Base-by-base conservation (phyloP, 371 early-diverging fungal species). In the Apophysomyces variabilis region DNA sequence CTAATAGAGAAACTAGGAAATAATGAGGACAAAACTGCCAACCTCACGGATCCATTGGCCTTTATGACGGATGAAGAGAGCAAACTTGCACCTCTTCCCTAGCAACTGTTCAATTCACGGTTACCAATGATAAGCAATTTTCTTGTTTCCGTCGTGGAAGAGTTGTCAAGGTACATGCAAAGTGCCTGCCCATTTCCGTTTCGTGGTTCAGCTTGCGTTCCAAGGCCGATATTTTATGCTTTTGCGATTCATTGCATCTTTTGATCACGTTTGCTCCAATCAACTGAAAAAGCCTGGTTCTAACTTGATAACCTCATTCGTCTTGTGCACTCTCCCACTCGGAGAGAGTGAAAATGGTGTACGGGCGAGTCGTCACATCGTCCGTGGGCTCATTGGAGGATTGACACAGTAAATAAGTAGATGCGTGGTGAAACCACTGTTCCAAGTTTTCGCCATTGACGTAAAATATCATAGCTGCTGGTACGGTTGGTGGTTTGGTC, bases 341-440 rank as follows among this genome's bases (percentile, higher is more conserved):
- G 60, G 69, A 57, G 45, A 65, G 69, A 46, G 69, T 61, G 64
- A 56, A 65, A 37, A 69, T 62, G 32, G 58, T 65, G 39, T 69
- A 65, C 57, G 62, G 62, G n/a, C 65, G 47, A 46, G 58, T 38
- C 16, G 50, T 36, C 56, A 69, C 38, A 61, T 69, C 37, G 58
- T 61, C 69, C 16, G 64, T 61, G 11, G 50, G 8, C 13, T 60
- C 61, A 60, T 64, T 59, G 36, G 47, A 46, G 45, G 63, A 46
- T 50, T 60, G 68, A 56, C 68, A 64, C 11, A n/a, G 54, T 18
- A 50, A 50, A 50, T 16, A 50, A 11, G 54, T 50, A 35, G 54
- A 50, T 26, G 54, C 11, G 0, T 50, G 54, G 9, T 50, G 54
- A 50, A 50, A 50, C 4, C 54, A 26, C 32, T 50, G 54, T 50